Evolutionary conservation across 192 early-diverging fungal species (phyloP).

Genomic region (Backusella liffmaniae): DNA sequence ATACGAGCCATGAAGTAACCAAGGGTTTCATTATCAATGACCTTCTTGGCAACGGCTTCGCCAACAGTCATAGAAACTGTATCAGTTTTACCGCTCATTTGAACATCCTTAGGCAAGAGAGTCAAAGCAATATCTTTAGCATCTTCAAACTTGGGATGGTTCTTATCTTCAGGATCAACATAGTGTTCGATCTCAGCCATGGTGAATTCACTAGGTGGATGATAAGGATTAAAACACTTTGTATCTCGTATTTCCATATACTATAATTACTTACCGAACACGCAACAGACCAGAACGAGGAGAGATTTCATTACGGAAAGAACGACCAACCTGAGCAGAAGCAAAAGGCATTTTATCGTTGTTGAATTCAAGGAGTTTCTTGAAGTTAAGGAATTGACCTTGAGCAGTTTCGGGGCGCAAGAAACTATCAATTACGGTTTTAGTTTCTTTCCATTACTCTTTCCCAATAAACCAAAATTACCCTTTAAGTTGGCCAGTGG

Average conservation of each 20-base stretch:
- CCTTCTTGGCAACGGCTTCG: slow-evolving; percentile 83
- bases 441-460: background rate
- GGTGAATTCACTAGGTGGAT: slow-evolving; percentile 78
- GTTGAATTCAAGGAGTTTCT: slow-evolving; percentile 95
- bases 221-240: background rate
- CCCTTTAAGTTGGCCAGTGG: slow-evolving; percentile 92
- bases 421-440: slow-evolving; percentile 50
- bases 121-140: slow-evolving; percentile 74
- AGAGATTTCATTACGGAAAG: slow-evolving; percentile 99
- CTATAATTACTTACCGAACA: slow-evolving; percentile 66
- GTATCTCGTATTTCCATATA: background rate
- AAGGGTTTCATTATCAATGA: slow-evolving; percentile 96
- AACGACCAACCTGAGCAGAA: slow-evolving; percentile 95
- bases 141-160: slow-evolving; percentile 88
- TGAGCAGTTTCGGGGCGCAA: slow-evolving; percentile 99
- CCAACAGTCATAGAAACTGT: slow-evolving; percentile 77
- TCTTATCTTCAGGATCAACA: slow-evolving; percentile 92
- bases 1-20: slow-evolving; percentile 98
- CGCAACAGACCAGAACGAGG: slow-evolving; percentile 93
- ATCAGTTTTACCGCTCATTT: slow-evolving; percentile 74
- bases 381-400: slow-evolving; percentile 99
- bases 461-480: slow-evolving; percentile 26
- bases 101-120: slow-evolving; percentile 75
- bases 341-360: slow-evolving; percentile 99
- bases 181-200: slow-evolving; percentile 99